A percentile compares a stretch with the other conserved stretches of the same genome.
Evolutionary conservation across 495 filamentous ascomycete species (phyloP).

Genomic region (Lasiosphaeriaceae sp.): DNA sequence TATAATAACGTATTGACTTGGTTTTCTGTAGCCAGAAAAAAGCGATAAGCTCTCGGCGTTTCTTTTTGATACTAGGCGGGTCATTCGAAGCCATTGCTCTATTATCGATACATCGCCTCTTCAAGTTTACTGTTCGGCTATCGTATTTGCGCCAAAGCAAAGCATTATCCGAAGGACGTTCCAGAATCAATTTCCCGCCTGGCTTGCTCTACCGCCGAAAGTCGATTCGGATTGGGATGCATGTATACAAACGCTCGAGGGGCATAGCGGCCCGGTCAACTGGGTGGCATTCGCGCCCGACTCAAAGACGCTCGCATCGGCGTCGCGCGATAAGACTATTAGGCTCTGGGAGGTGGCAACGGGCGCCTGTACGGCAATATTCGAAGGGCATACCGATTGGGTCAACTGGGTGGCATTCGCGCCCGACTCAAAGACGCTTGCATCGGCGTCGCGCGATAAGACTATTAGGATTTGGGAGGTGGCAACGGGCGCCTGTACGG

Average conservation of each 20-base stretch:
- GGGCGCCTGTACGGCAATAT: not conserved
- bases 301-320: slow-evolving; percentile 15
- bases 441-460: slow-evolving; percentile 21
- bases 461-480: slow-evolving; percentile 13
- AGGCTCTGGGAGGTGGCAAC: slow-evolving; percentile 13
- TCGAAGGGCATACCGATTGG: slow-evolving; percentile 6
- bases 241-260: slow-evolving; percentile 15
- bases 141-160: slow-evolving; percentile 17
- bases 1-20: not conserved
- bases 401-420: slow-evolving; percentile 8
- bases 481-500: slow-evolving; percentile 1
- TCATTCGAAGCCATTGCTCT: slow-evolving; percentile 22
- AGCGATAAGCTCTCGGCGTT: slow-evolving; percentile 5
- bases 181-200: not conserved
- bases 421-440: slow-evolving; percentile 20
- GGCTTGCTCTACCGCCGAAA: not conserved
- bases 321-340: slow-evolving; percentile 21
- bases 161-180: slow-evolving; percentile 14
- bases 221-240: slow-evolving; percentile 4
- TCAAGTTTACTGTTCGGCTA: slow-evolving; percentile 10
- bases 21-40: slow-evolving; percentile 7
- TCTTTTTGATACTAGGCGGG: slow-evolving; percentile 18
- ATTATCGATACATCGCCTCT: slow-evolving; percentile 25
- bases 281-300: slow-evolving; percentile 37
- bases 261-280: slow-evolving; percentile 13